Evolutionary conservation across 2,329 filamentous ascomycete species (phyloP).

Genomic region (Huntiella decipiens): DNA sequence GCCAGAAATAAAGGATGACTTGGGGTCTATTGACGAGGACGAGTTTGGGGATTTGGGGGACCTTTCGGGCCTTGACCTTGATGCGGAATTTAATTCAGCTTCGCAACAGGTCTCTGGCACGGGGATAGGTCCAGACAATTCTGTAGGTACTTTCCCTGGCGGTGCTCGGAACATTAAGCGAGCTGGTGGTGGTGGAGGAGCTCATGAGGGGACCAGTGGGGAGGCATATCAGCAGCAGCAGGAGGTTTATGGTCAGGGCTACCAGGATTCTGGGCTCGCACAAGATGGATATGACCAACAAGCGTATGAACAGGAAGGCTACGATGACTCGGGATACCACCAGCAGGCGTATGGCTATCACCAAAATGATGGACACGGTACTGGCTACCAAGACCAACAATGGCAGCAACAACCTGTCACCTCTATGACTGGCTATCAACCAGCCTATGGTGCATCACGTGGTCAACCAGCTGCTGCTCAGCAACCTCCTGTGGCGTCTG

Average conservation of each 20-base stretch:
- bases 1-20: no score
- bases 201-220: no score
- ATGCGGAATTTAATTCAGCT: slow-evolving; percentile 11
- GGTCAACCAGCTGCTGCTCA: no score
- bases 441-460: no score
- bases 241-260: not conserved
- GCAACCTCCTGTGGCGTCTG: no score
- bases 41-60: slow-evolving; percentile 9
- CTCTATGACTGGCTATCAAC: no score
- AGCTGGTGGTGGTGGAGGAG: no score
- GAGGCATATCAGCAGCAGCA: no score
- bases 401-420: no score
- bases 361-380: not conserved
- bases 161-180: no score
- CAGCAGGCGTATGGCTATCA: not conserved
- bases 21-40: not conserved
- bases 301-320: not conserved
- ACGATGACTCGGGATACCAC: not conserved
- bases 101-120: slow-evolving; percentile 1
- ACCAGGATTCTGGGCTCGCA: not conserved
- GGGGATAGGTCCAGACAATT: not conserved
- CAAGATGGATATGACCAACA: not conserved
- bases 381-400: not conserved
- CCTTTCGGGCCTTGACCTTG: slow-evolving; percentile 8
- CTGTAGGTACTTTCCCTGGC: slow-evolving; percentile 8